Evolutionary conservation across 75 land plant genomes (phyloP).

Genomic region (Pinus tabuliformis): DNA sequence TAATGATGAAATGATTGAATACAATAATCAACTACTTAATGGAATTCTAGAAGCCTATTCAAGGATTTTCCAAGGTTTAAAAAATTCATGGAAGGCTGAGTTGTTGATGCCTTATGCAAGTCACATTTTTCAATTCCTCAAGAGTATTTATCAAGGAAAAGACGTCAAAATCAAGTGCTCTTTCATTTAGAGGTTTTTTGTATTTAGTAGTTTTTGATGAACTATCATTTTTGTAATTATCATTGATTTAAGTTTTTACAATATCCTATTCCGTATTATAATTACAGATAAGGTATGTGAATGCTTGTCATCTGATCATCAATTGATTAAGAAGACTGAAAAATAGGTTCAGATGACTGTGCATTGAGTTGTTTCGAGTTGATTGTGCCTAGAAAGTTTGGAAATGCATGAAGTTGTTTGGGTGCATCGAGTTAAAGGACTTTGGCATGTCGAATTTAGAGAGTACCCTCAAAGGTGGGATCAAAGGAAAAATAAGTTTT

Average conservation of each 20-base stretch:
- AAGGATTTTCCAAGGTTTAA: slow-evolving; percentile 83
- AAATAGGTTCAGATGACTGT: slow-evolving; percentile 89
- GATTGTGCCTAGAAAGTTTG: slow-evolving; percentile 15
- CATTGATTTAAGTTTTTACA: slow-evolving; percentile 74
- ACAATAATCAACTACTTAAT: slow-evolving; percentile 78
- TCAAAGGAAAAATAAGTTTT: too few species aligned
- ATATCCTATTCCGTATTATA: slow-evolving; percentile 71
- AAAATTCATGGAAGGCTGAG: slow-evolving; percentile 57
- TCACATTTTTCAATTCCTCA: slow-evolving; percentile 61
- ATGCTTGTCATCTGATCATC: slow-evolving; percentile 80
- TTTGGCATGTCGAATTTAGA: too few species aligned
- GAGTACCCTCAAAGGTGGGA: too few species aligned
- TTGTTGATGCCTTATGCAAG: slow-evolving; percentile 60
- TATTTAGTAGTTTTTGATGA: too few species aligned
- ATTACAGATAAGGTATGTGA: slow-evolving; percentile 59
- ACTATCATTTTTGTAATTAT: too few species aligned
- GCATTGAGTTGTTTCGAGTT: slow-evolving; percentile 53
- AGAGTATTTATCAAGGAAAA: slow-evolving; percentile 8
- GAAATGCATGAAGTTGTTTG: neutral
- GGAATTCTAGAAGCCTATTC: slow-evolving; percentile 91
- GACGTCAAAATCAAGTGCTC: slow-evolving; percentile 44
- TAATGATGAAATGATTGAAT: slow-evolving; percentile 85
- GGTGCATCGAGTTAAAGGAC: neutral
- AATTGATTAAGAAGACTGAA: slow-evolving; percentile 85
- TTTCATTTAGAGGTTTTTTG: too few species aligned